Evolutionary conservation across 208 protist species (phyloP).

Genomic region (Willaertia magna): DNA sequence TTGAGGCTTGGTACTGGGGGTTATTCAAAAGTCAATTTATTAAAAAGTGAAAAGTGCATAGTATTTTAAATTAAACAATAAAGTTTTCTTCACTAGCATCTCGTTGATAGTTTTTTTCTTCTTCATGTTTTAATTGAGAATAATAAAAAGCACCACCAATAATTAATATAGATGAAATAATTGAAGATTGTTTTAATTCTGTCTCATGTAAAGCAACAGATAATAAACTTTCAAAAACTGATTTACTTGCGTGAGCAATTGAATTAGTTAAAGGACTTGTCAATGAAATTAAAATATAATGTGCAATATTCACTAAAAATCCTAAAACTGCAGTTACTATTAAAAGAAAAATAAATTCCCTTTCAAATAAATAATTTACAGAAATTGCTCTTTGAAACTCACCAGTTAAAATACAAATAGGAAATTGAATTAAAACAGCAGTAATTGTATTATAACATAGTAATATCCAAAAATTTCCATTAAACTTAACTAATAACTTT

Average conservation of each 20-base stretch:
- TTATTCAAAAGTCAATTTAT: too few relatives aligned
- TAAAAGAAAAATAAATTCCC: not conserved
- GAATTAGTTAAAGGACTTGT: not conserved
- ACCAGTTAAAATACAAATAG: not conserved
- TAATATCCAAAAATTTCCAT: not conserved
- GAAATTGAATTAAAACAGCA: conserved; percentile 3
- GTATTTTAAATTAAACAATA: too few relatives aligned
- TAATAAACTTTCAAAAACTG: not conserved
- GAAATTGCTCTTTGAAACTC: not conserved
- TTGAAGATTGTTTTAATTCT: too few relatives aligned
- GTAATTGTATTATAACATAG: not conserved
- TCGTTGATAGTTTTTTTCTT: too few relatives aligned
- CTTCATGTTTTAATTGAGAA: too few relatives aligned
- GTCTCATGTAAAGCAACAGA: not conserved
- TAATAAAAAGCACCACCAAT: too few relatives aligned
- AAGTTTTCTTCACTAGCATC: too few relatives aligned
- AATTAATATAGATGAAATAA: too few relatives aligned
- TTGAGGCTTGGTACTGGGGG: too few relatives aligned
- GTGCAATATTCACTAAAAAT: not conserved
- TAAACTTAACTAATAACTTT: not conserved
- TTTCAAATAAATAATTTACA: not conserved
- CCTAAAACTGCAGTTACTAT: not conserved
- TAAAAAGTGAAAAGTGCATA: too few relatives aligned
- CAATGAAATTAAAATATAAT: not conserved
- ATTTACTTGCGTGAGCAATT: not conserved